A percentile compares a stretch with the other conserved stretches of the same genome.
Evolutionary conservation across 1,139 yeast species (phyloP).

Genomic region (Debaryomyces sp.): DNA sequence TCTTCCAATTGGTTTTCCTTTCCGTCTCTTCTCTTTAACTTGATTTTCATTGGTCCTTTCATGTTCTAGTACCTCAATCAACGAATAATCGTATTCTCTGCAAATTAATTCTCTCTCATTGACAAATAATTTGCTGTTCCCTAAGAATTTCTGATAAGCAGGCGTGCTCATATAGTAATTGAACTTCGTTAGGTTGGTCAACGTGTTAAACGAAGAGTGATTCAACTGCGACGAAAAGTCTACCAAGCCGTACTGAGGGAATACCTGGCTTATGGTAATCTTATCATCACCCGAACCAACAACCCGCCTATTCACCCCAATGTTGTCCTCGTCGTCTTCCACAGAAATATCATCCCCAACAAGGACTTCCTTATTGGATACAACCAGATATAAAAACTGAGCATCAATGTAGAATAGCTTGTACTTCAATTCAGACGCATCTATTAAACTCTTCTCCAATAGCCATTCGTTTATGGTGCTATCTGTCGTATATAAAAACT

Average conservation of each 20-base stretch:
- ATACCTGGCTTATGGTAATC: slow-evolving; percentile 42
- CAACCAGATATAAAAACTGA: slow-evolving; percentile 19
- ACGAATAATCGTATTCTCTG: slow-evolving; percentile 30
- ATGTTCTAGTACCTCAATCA: slow-evolving; percentile 21
- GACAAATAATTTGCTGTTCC: slow-evolving; percentile 32
- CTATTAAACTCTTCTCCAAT: slow-evolving; percentile 23
- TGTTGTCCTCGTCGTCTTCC: slow-evolving; percentile 10
- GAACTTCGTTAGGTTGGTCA: slow-evolving; percentile 38
- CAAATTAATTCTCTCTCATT: slow-evolving; percentile 34
- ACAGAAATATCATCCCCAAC: slow-evolving; percentile 11
- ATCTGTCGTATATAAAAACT: slow-evolving; percentile 24
- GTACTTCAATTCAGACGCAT: slow-evolving; percentile 18
- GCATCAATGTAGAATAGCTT: slow-evolving; percentile 34
- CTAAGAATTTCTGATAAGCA: slow-evolving; percentile 23
- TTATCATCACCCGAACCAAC: slow-evolving; percentile 18
- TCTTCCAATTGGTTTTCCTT: slow-evolving; percentile 34
- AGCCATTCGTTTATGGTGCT: slow-evolving; percentile 26
- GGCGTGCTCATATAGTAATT: slow-evolving; percentile 34
- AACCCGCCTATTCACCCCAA: background rate
- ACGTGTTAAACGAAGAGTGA: slow-evolving; percentile 40
- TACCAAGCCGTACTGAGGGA: slow-evolving; percentile 46
- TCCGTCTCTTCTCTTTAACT: slow-evolving; percentile 14
- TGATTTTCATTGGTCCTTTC: slow-evolving; percentile 8
- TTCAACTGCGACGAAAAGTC: slow-evolving; percentile 31
- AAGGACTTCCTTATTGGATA: slow-evolving; percentile 22